Base-by-base conservation (phyloP, 2,329 filamentous ascomycete genomes). In the Nannizziopsis arthrosporioides region DNA sequence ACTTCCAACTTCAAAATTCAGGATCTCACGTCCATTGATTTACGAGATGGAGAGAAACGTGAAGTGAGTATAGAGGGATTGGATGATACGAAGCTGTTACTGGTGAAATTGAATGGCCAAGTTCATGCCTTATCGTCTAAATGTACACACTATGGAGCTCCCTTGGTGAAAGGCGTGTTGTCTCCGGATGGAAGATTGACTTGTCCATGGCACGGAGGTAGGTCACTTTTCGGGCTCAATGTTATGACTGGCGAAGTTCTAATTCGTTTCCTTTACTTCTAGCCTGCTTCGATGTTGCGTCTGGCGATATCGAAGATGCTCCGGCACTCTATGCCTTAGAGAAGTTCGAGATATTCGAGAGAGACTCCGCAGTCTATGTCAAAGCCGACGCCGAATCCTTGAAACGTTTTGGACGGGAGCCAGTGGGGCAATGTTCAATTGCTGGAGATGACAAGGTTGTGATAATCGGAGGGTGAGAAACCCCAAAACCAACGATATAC, bases 201-300 rank as follows among this genome's bases (percentile, higher is more conserved):
- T 5, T 98, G 92, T 64, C 88, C 90, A 2, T 96, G 92, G 92
- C 90, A 96, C 64, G 90, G 90, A 71, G 87, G 86, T 92, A 63
- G 55, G 73, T 64, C 32, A 10, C 27, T n/a, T 11, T 15, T 34
- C 15, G 17, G 41, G 38, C 38, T 53, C 60, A 37, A 58, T 36
- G 11, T 32, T 19, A 3, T 27, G 22, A 27, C 22, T 27, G 22
- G 22, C 3, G 22, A 27, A 27, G 22, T 27, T 27, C 22, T 27
- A 7, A 27, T 27, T 10, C 4, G 6, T 19, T 32, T 40, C 18
- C 30, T 43, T 14, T 14, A 31, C 1, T 6, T 37, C 45, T 54
- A 89, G 92, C 92, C 49, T 98, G 92, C 73, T 98, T 95, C 71
- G 92, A 87, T 54, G 80, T 86, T 54, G 76, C 77, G 48, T 93